These are phyloP conservation scores for Yamadazyma insecticola DNA, from an alignment of 805 yeast species.

Conservation along the genomic window DNA sequence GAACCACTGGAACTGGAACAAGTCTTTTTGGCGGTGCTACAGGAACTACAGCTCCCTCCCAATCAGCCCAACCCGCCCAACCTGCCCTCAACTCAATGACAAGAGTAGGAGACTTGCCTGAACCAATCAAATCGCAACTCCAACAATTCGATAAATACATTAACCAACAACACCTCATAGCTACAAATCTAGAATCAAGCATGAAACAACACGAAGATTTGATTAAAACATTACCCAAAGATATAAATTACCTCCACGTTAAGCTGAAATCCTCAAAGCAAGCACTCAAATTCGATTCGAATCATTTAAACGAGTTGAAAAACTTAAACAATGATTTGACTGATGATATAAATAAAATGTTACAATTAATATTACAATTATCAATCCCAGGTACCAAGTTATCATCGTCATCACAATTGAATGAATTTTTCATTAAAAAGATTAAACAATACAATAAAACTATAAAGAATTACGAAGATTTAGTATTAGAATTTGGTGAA, in stretches of 20 bases:
- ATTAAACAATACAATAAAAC: slow-evolving; percentile 46
- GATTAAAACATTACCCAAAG: slow-evolving; percentile 69
- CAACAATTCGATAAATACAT: slow-evolving; percentile 70
- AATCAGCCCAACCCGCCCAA: no score
- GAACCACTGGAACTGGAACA: no score
- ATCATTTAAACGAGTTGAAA: slow-evolving; percentile 30
- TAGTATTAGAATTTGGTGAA: slow-evolving; percentile 57
- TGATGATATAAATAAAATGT: slow-evolving; percentile 50
- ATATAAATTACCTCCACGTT: slow-evolving; percentile 58
- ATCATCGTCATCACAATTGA: slow-evolving; percentile 51
- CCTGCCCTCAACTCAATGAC: slow-evolving; percentile 64
- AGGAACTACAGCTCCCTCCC: no score
- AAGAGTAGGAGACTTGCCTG: slow-evolving; percentile 69
- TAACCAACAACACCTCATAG: slow-evolving; percentile 67
- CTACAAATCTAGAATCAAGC: slow-evolving; percentile 62
- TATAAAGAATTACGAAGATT: slow-evolving; percentile 54
- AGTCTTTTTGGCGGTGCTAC: no score
- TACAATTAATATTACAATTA: slow-evolving; percentile 48
- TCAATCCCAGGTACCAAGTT: slow-evolving; percentile 52
- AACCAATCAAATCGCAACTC: slow-evolving; percentile 60
- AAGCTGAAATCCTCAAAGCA: slow-evolving; percentile 62
- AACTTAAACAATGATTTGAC: slow-evolving; percentile 35
- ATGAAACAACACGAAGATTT: slow-evolving; percentile 58
- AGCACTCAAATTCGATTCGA: slow-evolving; percentile 49
- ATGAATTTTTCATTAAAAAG: slow-evolving; percentile 48